Conservation (phyloP, 192 early-diverging fungal genomes). For the Entomortierella chlamydospora region DNA sequence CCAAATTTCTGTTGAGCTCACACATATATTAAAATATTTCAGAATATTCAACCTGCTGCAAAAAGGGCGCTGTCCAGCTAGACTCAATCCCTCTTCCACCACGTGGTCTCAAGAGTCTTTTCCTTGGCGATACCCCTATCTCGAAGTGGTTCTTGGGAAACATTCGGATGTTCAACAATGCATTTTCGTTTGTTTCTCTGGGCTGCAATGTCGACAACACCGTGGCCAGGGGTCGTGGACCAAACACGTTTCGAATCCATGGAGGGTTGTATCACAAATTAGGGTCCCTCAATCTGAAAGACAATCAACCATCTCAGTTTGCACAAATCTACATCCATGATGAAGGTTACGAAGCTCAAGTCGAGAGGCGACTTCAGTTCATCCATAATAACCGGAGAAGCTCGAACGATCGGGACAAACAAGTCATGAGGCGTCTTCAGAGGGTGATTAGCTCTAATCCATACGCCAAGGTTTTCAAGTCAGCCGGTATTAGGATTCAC, state of each 20-base stretch:
- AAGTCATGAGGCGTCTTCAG: neutral
- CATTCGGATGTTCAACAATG: conserved; percentile 7
- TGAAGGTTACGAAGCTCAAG: no score
- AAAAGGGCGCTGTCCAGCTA: no score
- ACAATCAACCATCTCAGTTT: no score
- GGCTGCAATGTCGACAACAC: neutral
- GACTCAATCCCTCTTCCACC: no score
- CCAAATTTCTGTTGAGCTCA: no score
- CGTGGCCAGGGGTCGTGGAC: neutral
- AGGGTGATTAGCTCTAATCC: neutral
- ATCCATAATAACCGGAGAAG: no score
- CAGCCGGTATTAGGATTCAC: neutral
- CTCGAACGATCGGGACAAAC: neutral
- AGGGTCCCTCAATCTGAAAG: neutral
- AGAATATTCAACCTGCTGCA: no score
- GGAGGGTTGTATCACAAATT: neutral
- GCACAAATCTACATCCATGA: no score
- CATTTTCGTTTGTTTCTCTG: conserved; percentile 6
- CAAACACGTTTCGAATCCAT: neutral
- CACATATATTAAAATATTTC: no score
- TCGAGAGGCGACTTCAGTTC: no score
- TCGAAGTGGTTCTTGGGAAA: neutral
- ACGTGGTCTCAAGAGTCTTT: neutral
- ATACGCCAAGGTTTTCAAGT: conserved; percentile 2
- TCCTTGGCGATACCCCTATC: neutral